Evolutionary conservation across 805 yeast genomes (phyloP).

Genomic region (Wickerhamiella kurtzmanii): DNA sequence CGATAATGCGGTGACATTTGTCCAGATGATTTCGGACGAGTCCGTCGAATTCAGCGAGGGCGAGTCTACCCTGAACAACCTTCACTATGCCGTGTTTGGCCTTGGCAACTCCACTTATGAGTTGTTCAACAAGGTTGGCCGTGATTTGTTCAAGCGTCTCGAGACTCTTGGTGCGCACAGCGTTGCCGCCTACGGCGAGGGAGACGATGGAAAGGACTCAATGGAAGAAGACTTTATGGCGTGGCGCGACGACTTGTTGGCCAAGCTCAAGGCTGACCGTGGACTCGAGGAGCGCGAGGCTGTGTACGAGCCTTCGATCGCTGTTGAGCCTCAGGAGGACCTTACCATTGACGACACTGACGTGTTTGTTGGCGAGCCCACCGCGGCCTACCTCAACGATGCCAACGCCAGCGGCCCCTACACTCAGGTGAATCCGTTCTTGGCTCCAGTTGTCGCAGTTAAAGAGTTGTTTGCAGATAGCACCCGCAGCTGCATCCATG

Average conservation of each 20-base stretch:
- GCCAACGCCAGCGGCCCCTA: constrained; percentile 36
- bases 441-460: constrained; percentile 50
- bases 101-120: constrained; percentile 93
- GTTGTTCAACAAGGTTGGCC: constrained; percentile 70
- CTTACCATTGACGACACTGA: constrained; percentile 26
- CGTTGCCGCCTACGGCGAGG: constrained; percentile 71
- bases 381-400: constrained; percentile 35
- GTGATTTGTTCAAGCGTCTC: constrained; percentile 37
- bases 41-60: constrained; percentile 37
- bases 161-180: constrained; percentile 55
- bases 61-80: constrained; percentile 32
- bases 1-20: constrained; percentile 77
- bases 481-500: constrained; percentile 72
- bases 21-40: constrained; percentile 44
- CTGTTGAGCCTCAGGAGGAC: constrained; percentile 18
- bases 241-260: constrained; percentile 78
- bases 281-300: constrained; percentile 69
- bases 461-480: constrained; percentile 56
- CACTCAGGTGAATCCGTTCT: constrained; percentile 66
- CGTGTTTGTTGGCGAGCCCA: constrained; percentile 78
- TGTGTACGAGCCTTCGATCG: constrained; percentile 56
- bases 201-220: constrained; percentile 91
- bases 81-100: constrained; percentile 71
- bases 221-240: constrained; percentile 88
- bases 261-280: constrained; percentile 47